phyloP scores from a whole-genome alignment of 306 rosid species.

The Glycine latifolia region DNA sequence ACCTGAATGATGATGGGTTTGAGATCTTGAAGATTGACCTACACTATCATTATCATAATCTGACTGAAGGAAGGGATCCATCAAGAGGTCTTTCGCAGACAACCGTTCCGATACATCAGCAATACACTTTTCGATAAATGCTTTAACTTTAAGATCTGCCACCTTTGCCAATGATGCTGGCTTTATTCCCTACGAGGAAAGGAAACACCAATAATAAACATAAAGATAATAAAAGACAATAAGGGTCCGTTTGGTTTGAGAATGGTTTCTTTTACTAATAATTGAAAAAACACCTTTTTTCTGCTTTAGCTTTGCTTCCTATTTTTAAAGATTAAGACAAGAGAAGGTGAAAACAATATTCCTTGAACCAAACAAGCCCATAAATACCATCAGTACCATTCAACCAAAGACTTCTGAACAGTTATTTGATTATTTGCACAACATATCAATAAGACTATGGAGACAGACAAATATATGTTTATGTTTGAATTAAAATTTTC shows the following conservation, averaged over 20 bases:
- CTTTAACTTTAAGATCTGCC: conserved; percentile 65
- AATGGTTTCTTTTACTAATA: conserved; percentile 5
- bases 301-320: background rate
- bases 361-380: background rate
- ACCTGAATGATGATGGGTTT: conserved; percentile 56
- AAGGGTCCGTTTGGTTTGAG: background rate
- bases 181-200: conserved; percentile 81
- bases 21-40: conserved; percentile 53
- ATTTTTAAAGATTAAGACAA: background rate
- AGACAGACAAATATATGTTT: conserved; percentile 2
- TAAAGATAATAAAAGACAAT: conserved; percentile 2
- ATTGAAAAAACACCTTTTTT: background rate
- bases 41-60: conserved; percentile 63
- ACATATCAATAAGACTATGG: conserved; percentile 24
- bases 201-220: conserved; percentile 39
- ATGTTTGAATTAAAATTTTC: conserved; percentile 15
- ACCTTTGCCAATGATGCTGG: conserved; percentile 93
- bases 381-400: conserved; percentile 8
- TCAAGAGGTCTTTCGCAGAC: conserved; percentile 84
- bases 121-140: conserved; percentile 88
- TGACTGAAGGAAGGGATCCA: conserved; percentile 83
- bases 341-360: background rate
- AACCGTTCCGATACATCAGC: conserved; percentile 79
- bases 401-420: conserved; percentile 37
- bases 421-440: conserved; percentile 35